Percentiles rank a stretch among this genome's conserved stretches.
These are phyloP conservation scores for Wolfiporia cocos DNA, from an alignment of 1,284 basidiomycete genomes.

Conservation along the genomic window DNA sequence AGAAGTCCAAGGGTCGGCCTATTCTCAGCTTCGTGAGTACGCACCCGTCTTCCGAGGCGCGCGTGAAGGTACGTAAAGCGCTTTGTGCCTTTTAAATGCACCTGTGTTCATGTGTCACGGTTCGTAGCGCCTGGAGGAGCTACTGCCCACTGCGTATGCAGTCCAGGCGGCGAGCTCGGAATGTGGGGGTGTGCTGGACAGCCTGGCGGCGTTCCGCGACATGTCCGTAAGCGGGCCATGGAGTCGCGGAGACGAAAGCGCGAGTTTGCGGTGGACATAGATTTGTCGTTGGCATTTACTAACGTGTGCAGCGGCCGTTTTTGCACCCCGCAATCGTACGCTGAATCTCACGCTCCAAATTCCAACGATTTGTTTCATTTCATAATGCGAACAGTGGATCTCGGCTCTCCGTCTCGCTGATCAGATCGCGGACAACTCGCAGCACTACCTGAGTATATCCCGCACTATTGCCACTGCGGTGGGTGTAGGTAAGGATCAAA, in stretches of 20 bases:
- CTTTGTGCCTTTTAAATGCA: not conserved
- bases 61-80: conserved; percentile 67
- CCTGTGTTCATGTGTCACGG: not conserved
- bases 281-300: not conserved
- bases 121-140: conserved; percentile 46
- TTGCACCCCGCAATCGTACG: not conserved
- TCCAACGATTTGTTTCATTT: not conserved
- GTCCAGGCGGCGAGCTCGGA: conserved; percentile 31
- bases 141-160: conserved; percentile 50
- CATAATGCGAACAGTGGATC: not conserved
- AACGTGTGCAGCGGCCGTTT: too few relatives aligned
- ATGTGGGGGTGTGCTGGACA: conserved; percentile 16
- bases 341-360: conserved; percentile 1
- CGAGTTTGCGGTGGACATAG: conserved; percentile 11
- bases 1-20: conserved; percentile 29
- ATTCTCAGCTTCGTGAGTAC: conserved; percentile 58
- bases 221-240: conserved; percentile 4
- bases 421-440: too few relatives aligned
- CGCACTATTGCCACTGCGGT: too few relatives aligned
- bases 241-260: conserved; percentile 11
- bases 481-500: too few relatives aligned
- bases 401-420: not conserved
- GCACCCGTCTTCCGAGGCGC: conserved; percentile 66
- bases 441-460: too few relatives aligned
- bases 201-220: conserved; percentile 19